These are phyloP conservation scores for Xanthoconium stramineum DNA, from an alignment of 768 basidiomycete species.

Conservation along the genomic window DNA sequence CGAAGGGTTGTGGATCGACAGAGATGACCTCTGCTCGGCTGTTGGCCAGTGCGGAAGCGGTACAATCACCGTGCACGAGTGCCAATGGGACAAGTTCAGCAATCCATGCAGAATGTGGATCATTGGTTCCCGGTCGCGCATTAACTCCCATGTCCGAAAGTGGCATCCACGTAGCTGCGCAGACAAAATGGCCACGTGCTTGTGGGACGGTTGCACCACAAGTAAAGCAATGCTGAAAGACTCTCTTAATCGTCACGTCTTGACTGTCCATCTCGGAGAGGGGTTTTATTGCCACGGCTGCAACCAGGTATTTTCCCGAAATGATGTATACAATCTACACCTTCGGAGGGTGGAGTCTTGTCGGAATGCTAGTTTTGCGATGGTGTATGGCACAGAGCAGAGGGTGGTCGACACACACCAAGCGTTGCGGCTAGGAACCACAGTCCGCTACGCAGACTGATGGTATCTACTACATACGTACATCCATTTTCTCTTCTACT, in stretches of 20 bases:
- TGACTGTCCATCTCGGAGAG: conserved; percentile 5
- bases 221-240: background rate
- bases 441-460: background rate
- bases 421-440: background rate
- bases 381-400: background rate
- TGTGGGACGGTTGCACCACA: conserved; percentile 4
- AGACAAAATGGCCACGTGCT: background rate
- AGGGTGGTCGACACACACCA: background rate
- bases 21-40: background rate
- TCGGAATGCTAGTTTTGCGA: background rate
- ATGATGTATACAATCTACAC: conserved; percentile 6
- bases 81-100: conserved; percentile 1
- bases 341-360: background rate
- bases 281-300: conserved; percentile 5
- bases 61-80: conserved; percentile 1
- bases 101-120: conserved; percentile 10
- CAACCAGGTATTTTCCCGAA: background rate
- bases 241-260: conserved; percentile 5
- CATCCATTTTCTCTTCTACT: no score
- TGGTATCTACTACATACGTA: no score
- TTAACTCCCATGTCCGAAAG: conserved; percentile 3
- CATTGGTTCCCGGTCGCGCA: background rate
- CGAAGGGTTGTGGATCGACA: conserved; percentile 4
- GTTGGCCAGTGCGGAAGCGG: background rate
- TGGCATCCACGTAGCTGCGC: background rate